Evolutionary conservation across 2,329 filamentous ascomycete genomes (phyloP).

Genomic region (Metarhizium robertsii): DNA sequence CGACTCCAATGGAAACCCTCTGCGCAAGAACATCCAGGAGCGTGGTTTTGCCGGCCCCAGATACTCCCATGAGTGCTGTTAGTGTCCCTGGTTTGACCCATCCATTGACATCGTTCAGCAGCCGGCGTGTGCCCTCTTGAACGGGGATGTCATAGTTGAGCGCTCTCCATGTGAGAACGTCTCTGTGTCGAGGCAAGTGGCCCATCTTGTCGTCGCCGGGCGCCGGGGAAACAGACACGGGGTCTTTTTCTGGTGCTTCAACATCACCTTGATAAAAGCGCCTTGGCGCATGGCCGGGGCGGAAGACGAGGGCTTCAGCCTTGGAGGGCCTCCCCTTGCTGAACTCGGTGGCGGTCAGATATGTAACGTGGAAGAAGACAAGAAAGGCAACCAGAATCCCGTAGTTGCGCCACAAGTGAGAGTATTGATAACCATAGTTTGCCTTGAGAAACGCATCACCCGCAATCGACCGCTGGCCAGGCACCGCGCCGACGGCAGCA

Average conservation of each 20-base stretch:
- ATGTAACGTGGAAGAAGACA: constrained; percentile 52
- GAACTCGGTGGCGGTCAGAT: constrained; percentile 55
- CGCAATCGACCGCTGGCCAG: constrained; percentile 37
- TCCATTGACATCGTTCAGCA: too few species aligned
- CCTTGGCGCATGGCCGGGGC: constrained; percentile 39
- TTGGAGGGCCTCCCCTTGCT: constrained; percentile 54
- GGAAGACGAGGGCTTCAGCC: constrained; percentile 63
- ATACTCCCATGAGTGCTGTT: too few species aligned
- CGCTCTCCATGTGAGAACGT: too few species aligned
- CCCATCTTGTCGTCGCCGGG: too few species aligned
- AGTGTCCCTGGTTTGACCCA: too few species aligned
- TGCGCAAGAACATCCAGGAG: constrained; percentile 14
- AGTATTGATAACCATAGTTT: constrained; percentile 47
- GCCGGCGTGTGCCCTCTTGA: too few species aligned
- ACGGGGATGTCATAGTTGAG: too few species aligned
- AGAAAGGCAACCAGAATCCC: constrained; percentile 58
- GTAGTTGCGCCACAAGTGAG: constrained; percentile 57
- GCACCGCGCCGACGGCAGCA: constrained; percentile 33
- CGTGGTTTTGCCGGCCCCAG: too few species aligned
- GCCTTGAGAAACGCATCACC: constrained; percentile 51
- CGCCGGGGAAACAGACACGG: constrained; percentile 17
- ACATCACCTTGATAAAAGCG: constrained; percentile 25
- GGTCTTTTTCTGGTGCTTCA: constrained; percentile 21
- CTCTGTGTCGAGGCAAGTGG: too few species aligned
- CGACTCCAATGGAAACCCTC: constrained; percentile 50